Percentiles rank a stretch among this genome's conserved stretches.
Evolutionary conservation across 164 flowering plant genomes (phyloP).

Genomic region (Magnolia officinalis): DNA sequence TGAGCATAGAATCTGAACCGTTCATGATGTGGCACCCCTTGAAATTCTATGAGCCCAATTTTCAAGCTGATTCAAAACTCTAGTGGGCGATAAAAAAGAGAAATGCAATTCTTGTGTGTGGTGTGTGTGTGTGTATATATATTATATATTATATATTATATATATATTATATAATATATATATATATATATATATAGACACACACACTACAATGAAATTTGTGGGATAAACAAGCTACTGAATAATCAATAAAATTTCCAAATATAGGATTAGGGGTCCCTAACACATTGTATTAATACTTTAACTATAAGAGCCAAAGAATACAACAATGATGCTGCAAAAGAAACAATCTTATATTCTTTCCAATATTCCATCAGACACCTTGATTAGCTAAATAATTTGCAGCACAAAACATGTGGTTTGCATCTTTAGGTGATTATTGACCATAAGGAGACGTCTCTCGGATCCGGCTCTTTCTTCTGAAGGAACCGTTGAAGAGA

Average conservation of each 20-base stretch:
- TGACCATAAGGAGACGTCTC: slow-evolving; percentile 19
- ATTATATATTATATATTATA: too few relatives aligned
- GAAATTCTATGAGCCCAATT: too few relatives aligned
- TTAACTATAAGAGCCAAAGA: background rate
- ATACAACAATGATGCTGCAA: background rate
- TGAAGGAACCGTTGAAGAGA: slow-evolving; percentile 56
- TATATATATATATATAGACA: too few relatives aligned
- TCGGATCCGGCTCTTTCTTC: slow-evolving; percentile 40
- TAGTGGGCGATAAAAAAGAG: too few relatives aligned
- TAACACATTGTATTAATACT: background rate
- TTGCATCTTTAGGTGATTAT: background rate
- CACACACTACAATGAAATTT: too few relatives aligned
- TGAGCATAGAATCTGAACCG: too few relatives aligned
- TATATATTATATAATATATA: too few relatives aligned
- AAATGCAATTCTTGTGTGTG: too few relatives aligned
- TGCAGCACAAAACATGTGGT: background rate
- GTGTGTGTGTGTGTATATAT: too few relatives aligned
- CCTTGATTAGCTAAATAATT: background rate
- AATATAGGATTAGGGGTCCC: background rate
- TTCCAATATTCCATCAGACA: background rate
- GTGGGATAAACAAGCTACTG: background rate
- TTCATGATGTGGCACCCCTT: too few relatives aligned
- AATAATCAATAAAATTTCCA: background rate
- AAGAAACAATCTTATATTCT: background rate
- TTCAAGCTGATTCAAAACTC: too few relatives aligned